These are phyloP conservation scores for Turnera subulata DNA, from an alignment of 345 rosid species.

Conservation along the genomic window DNA sequence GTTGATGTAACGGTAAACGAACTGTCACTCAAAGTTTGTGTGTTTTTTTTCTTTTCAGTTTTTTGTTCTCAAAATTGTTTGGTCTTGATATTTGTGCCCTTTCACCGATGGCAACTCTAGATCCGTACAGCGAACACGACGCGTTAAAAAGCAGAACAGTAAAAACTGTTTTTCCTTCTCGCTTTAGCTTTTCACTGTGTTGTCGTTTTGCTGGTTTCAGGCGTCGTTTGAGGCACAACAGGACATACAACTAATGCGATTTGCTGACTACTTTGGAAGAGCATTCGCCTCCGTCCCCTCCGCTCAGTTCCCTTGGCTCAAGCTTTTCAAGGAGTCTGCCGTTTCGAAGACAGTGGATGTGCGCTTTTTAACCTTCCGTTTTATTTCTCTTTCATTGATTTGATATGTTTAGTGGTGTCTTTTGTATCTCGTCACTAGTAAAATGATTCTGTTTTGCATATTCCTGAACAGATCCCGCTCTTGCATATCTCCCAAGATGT, in stretches of 20 bases:
- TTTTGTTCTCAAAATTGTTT: background rate
- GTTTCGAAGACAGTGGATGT: constrained; percentile 54
- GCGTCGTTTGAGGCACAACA: constrained; percentile 44
- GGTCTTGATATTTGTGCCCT: background rate
- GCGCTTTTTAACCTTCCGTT: constrained; percentile 7
- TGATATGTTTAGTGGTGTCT: no score
- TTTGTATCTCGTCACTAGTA: no score
- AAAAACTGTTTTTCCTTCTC: background rate
- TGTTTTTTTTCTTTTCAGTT: background rate
- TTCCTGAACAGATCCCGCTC: constrained; percentile 1
- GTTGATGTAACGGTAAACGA: constrained; percentile 38
- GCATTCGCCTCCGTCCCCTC: constrained; percentile 49
- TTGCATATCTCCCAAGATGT: constrained; percentile 7
- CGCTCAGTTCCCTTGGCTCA: constrained; percentile 63
- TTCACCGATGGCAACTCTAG: background rate
- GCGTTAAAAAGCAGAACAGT: background rate
- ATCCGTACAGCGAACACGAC: constrained; percentile 4
- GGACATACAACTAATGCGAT: constrained; percentile 61
- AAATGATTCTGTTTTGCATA: background rate
- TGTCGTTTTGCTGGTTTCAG: constrained; percentile 21
- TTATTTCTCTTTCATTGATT: background rate
- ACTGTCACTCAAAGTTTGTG: background rate
- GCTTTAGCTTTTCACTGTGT: background rate
- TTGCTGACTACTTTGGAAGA: constrained; percentile 66
- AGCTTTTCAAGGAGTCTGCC: constrained; percentile 50